Evolutionary conservation across 164 flowering plant species (phyloP).

Genomic region (Taxillus chinensis): DNA sequence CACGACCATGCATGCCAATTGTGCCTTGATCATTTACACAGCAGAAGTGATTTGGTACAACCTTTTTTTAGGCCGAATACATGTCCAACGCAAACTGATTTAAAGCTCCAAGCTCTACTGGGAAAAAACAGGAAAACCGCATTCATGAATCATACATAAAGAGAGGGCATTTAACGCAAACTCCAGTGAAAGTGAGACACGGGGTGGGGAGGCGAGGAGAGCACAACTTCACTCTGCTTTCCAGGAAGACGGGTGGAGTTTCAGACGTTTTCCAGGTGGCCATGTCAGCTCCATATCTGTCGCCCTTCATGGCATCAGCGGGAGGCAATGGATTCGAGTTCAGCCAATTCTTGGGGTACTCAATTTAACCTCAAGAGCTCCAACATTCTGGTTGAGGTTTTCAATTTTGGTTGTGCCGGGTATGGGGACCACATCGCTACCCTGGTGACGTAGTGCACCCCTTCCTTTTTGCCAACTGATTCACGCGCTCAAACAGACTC

Average conservation of each 20-base stretch:
- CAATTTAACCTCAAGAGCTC: slow-evolving; percentile 24
- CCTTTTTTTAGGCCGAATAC: too few relatives aligned
- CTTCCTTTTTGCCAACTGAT: slow-evolving; percentile 21
- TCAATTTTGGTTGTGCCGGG: slow-evolving; percentile 36
- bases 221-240: slow-evolving; percentile 5
- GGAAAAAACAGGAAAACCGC: too few relatives aligned
- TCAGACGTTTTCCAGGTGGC: slow-evolving; percentile 25
- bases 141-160: too few relatives aligned
- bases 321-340: slow-evolving; percentile 33
- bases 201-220: too few relatives aligned
- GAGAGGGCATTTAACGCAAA: too few relatives aligned
- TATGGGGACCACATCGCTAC: slow-evolving; percentile 29
- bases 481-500: slow-evolving; percentile 17
- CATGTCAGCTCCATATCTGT: slow-evolving; percentile 8
- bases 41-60: too few relatives aligned
- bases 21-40: too few relatives aligned
- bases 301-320: slow-evolving; percentile 25
- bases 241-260: slow-evolving; percentile 31
- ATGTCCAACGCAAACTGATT: too few relatives aligned
- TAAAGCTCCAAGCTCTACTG: too few relatives aligned
- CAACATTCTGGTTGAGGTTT: slow-evolving; percentile 34
- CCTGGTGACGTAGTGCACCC: slow-evolving; percentile 33
- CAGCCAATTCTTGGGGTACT: slow-evolving; percentile 31
- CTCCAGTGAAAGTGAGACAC: too few relatives aligned
- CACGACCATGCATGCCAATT: too few relatives aligned